Percentiles rank a stretch among this genome's conserved stretches.
phyloP scores from a whole-genome alignment of 805 yeast genomes.

The Allodekkera sacchari region DNA sequence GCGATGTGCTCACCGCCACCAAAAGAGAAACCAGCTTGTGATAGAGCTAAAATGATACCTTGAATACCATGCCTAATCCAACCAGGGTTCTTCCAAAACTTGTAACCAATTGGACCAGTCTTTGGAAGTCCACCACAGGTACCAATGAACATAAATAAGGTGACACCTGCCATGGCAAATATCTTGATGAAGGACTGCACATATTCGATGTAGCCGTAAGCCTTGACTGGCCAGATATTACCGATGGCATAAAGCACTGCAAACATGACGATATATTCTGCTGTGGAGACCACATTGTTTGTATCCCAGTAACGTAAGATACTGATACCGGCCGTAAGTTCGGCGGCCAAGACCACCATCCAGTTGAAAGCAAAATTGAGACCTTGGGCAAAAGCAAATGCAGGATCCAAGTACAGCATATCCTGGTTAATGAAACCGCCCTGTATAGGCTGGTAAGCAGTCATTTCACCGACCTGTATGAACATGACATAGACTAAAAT shows the following conservation, averaged over 20 bases:
- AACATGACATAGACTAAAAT: constrained; percentile 51
- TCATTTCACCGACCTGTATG: constrained; percentile 60
- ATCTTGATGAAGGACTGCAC: constrained; percentile 45
- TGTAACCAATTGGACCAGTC: constrained; percentile 40
- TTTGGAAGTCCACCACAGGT: constrained; percentile 34
- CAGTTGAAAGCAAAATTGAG: constrained; percentile 61
- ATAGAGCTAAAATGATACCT: constrained; percentile 48
- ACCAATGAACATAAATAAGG: constrained; percentile 42
- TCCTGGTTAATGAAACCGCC: constrained; percentile 45
- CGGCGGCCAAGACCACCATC: constrained; percentile 54
- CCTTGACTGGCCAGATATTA: constrained; percentile 24
- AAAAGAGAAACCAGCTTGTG: constrained; percentile 51
- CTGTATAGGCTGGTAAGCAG: constrained; percentile 46
- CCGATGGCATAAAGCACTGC: constrained; percentile 33
- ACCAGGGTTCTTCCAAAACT: constrained; percentile 47
- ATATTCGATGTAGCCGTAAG: constrained; percentile 38
- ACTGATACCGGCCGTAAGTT: constrained; percentile 56
- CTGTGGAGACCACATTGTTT: constrained; percentile 36
- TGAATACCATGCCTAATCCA: constrained; percentile 46
- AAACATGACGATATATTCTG: constrained; percentile 49
- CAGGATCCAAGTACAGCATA: constrained; percentile 43
- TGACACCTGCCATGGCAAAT: constrained; percentile 43
- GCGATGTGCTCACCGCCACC: constrained; percentile 57
- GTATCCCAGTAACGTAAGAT: constrained; percentile 53
- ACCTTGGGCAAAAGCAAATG: constrained; percentile 51